Evolutionary conservation across 1,284 basidiomycete species (phyloP), one percentile per base, ranked within the genome.

Genomic region (Rhodofomes roseus): DNA sequence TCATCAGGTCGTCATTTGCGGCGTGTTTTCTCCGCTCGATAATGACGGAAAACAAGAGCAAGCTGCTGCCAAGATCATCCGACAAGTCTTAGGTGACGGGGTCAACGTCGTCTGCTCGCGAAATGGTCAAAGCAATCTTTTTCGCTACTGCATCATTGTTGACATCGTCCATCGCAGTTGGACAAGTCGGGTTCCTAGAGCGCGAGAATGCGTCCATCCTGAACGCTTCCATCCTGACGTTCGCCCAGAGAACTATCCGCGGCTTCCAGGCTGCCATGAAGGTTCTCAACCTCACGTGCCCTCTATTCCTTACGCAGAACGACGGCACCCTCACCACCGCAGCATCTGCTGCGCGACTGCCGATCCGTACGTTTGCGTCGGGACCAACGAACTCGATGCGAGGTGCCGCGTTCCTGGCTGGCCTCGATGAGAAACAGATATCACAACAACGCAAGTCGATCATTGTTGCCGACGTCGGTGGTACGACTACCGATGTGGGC

Each of bases 381-480:
- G 84, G 83, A 5, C 79, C 83, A 0, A 86, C 83, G 22, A 86
- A 86, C 67, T 84, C 82, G 1, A 86, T 86, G 82, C 73, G 83
- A 52, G 85, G 85, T 0, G 85, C 83, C 2, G 79, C 78, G 6
- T 84, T 80, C 66, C 73, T 85, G 12, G 78, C 81, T 0, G 76
- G 77, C 0, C 65, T 81, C 11, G 73, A 76, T 67, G 72, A 71
- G 60, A 69, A 71, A 54, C 70, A 67, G 22, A 57, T 61, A 23
- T 54, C 36, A 14, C 59, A 60, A 39, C 58, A 64, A 31, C 72
- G 73, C 40, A 76, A 81, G 73, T 76, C 78, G 6, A 75, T 76
- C 48, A 73, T 86, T 53, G 84, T 86, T 0, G 74, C 82, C 39
- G 85, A 86, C 66, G 79, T 86, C 55, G 84, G 83, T 25, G 83